Evolutionary conservation across 2,329 filamentous ascomycete genomes (phyloP).

Genomic region (Verticillium longisporum): DNA sequence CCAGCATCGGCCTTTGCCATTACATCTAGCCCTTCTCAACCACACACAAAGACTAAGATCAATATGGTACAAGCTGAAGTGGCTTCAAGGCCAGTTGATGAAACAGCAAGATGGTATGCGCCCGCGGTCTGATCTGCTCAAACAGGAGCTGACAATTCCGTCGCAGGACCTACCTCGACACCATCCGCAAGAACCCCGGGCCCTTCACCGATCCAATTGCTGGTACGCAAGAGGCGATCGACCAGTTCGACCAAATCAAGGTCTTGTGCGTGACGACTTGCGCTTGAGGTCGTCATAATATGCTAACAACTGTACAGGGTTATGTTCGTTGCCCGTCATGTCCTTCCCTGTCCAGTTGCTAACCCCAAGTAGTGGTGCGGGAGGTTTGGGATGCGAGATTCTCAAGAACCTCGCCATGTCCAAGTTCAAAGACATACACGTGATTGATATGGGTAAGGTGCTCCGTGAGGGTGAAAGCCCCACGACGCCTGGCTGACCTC

Average conservation of each 20-base stretch:
- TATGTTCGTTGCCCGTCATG: constrained; percentile 32
- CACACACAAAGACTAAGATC: neutral
- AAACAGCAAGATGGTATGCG: constrained; percentile 10
- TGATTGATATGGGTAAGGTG: constrained; percentile 90
- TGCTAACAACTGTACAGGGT: constrained; percentile 32
- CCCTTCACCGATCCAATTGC: constrained; percentile 69
- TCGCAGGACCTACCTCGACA: constrained; percentile 74
- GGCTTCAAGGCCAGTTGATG: constrained; percentile 1
- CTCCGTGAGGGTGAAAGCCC: neutral
- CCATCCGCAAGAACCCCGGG: constrained; percentile 67
- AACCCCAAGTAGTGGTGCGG: constrained; percentile 63
- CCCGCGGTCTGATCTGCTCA: neutral
- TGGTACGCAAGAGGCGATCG: constrained; percentile 43
- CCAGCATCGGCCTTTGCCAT: neutral
- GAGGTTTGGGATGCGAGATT: constrained; percentile 92
- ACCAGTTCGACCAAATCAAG: constrained; percentile 62
- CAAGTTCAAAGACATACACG: constrained; percentile 93
- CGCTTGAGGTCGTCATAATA: neutral
- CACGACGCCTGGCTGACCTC: neutral
- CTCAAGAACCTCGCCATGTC: constrained; percentile 93
- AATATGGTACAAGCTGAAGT: neutral
- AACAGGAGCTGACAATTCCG: neutral
- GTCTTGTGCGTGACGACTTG: constrained; percentile 52
- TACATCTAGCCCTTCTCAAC: neutral
- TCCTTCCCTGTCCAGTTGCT: neutral